Percentiles rank a stretch among this genome's conserved stretches.
Conservation (phyloP, 345 rosid species). For the Toxicodendron radicans region DNA sequence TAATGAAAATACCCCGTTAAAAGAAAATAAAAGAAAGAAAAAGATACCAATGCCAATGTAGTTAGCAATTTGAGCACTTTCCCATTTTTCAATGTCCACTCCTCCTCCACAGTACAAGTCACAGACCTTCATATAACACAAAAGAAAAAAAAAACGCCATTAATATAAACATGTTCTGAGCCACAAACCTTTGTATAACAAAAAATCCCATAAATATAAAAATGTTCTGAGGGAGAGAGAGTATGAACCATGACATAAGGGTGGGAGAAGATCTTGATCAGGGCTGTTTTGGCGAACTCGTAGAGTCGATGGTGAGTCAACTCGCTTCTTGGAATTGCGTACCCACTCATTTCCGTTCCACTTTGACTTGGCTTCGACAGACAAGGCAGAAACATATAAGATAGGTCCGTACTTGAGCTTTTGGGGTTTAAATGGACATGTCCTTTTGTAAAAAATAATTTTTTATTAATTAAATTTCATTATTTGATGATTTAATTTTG, state of each 20-base stretch:
- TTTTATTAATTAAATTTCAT: no score
- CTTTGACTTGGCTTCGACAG: background rate
- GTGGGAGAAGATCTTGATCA: constrained; percentile 79
- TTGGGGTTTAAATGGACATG: no score
- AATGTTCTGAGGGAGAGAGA: background rate
- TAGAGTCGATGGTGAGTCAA: constrained; percentile 77
- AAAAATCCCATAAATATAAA: constrained; percentile 13
- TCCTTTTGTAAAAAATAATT: no score
- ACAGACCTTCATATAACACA: constrained; percentile 50
- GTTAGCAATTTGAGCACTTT: constrained; percentile 61
- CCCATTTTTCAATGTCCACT: constrained; percentile 76
- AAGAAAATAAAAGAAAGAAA: background rate
- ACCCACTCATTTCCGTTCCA: constrained; percentile 40
- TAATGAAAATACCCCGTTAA: background rate
- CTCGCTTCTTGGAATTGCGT: constrained; percentile 49
- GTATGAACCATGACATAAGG: constrained; percentile 73
- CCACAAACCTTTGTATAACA: constrained; percentile 62
- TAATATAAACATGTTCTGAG: constrained; percentile 2
- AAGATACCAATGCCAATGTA: constrained; percentile 77
- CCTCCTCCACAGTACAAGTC: constrained; percentile 86
- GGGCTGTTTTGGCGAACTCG: constrained; percentile 80
- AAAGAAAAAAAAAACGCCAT: constrained; percentile 15
- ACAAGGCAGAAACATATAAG: background rate
- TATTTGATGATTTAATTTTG: no score
- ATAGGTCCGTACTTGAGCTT: background rate